A percentile compares a stretch with the other conserved stretches of the same genome.
Conservation (phyloP, 495 filamentous ascomycete genomes). For the Cairneyella variabilis region DNA sequence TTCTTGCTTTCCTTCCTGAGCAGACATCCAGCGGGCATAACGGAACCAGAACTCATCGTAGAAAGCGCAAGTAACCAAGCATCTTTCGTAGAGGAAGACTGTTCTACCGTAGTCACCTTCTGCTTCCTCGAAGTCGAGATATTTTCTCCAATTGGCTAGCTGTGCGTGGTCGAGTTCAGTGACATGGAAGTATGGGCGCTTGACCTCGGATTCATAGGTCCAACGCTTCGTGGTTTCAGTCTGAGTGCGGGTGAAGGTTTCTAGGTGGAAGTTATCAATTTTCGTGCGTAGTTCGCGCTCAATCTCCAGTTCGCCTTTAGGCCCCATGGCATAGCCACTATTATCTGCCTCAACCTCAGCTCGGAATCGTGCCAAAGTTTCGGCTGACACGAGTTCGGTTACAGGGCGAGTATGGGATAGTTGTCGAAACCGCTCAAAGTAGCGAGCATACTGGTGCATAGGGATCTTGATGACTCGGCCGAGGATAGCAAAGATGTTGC, state of each 20-base stretch:
- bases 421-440: conserved; percentile 87
- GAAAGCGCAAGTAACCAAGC: conserved; percentile 84
- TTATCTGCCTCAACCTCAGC: conserved; percentile 63
- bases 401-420: conserved; percentile 71
- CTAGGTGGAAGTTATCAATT: conserved; percentile 75
- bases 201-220: conserved; percentile 93
- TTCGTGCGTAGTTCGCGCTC: conserved; percentile 78
- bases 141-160: conserved; percentile 91
- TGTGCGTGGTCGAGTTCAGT: conserved; percentile 85
- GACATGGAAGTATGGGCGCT: conserved; percentile 96
- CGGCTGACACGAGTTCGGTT: conserved; percentile 64
- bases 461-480: conserved; percentile 86
- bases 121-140: conserved; percentile 91
- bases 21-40: conserved; percentile 95
- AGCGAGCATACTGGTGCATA: conserved; percentile 94
- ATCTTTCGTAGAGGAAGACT: conserved; percentile 88
- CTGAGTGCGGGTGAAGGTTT: conserved; percentile 78
- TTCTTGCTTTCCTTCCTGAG: conserved; percentile 75
- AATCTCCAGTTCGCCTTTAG: conserved; percentile 66
- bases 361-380: conserved; percentile 64
- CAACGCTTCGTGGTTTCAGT: conserved; percentile 89
- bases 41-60: conserved; percentile 98
- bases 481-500: conserved; percentile 83
- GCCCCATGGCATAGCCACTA: conserved; percentile 35
- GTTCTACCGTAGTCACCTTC: conserved; percentile 74